Evolutionary conservation across 2,329 filamentous ascomycete genomes (phyloP).

Genomic region (Aspergillus flavus): DNA sequence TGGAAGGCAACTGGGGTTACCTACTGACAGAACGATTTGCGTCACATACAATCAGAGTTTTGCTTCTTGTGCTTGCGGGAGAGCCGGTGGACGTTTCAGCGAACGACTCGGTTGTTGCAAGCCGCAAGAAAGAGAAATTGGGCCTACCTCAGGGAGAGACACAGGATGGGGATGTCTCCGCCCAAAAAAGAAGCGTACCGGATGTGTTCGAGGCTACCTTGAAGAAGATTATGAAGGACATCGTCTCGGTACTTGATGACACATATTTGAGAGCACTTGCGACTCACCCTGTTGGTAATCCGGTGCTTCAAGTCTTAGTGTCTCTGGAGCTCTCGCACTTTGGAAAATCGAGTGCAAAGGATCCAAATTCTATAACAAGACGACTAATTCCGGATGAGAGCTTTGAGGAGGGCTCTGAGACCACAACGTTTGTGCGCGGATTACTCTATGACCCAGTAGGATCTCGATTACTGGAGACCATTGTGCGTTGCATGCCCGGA

Average conservation of each 20-base stretch:
- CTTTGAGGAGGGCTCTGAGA: slow-evolving; percentile 71
- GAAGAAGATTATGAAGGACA: slow-evolving; percentile 79
- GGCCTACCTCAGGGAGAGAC: slow-evolving; percentile 58
- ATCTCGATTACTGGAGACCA: slow-evolving; percentile 84
- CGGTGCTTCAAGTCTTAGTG: slow-evolving; percentile 85
- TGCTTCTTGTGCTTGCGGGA: slow-evolving; percentile 84
- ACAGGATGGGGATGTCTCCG: slow-evolving; percentile 51
- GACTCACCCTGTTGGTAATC: slow-evolving; percentile 87
- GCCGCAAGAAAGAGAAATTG: slow-evolving; percentile 88
- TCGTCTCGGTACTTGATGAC: slow-evolving; percentile 73
- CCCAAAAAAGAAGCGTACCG: slow-evolving; percentile 65
- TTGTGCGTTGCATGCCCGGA: slow-evolving; percentile 77
- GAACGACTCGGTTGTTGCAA: slow-evolving; percentile 76
- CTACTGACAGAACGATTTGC: slow-evolving; percentile 87
- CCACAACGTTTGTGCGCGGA: slow-evolving; percentile 78
- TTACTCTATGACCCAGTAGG: slow-evolving; percentile 89
- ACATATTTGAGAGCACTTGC: slow-evolving; percentile 81
- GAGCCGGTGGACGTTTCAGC: slow-evolving; percentile 72
- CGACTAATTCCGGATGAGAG: slow-evolving; percentile 79
- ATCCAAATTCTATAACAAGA: slow-evolving; percentile 70
- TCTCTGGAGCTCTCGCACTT: slow-evolving; percentile 81
- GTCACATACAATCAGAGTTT: slow-evolving; percentile 84
- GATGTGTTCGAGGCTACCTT: slow-evolving; percentile 75
- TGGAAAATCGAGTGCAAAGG: slow-evolving; percentile 66
- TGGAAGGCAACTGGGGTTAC: slow-evolving; percentile 81